phyloP scores from a whole-genome alignment of 169 alveolate species.

The Plasmodium chabaudi region DNA sequence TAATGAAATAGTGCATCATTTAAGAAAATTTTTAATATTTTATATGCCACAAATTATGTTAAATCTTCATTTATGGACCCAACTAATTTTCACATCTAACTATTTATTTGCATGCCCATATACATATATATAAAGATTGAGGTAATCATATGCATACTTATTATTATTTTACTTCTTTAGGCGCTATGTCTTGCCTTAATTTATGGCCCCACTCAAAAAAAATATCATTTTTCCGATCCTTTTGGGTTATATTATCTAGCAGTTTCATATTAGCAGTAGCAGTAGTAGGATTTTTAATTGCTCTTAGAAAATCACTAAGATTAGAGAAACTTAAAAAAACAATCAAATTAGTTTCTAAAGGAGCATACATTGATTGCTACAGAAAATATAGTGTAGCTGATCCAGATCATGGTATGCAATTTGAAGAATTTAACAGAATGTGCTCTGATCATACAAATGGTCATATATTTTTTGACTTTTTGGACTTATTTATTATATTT shows the following conservation, averaged over 20 bases:
- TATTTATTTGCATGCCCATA: not conserved
- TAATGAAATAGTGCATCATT: not conserved
- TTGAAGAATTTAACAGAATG: conserved; percentile 91
- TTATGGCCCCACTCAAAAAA: conserved; percentile 75
- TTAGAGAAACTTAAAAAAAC: conserved; percentile 89
- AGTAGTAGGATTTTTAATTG: conserved; percentile 89
- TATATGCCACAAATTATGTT: no score
- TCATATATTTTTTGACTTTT: conserved; percentile 88
- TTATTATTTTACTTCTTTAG: conserved; percentile 11
- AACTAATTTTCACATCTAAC: no score
- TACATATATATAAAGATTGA: not conserved
- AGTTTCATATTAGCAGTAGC: conserved; percentile 88
- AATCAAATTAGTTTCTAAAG: conserved; percentile 86
- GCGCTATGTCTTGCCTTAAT: conserved; percentile 65
- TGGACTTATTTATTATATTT: conserved; percentile 90
- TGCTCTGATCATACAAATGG: conserved; percentile 93
- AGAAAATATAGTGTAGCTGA: conserved; percentile 91
- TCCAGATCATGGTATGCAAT: conserved; percentile 93
- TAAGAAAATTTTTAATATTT: no score
- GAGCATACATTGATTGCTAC: conserved; percentile 89
- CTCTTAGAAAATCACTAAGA: conserved; percentile 90
- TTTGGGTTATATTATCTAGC: conserved; percentile 79
- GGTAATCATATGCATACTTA: not conserved
- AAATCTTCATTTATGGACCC: no score
- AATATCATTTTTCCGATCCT: conserved; percentile 75